phyloP scores from a whole-genome alignment of 345 rosid genomes.

The Sisymbrium altissimum region DNA sequence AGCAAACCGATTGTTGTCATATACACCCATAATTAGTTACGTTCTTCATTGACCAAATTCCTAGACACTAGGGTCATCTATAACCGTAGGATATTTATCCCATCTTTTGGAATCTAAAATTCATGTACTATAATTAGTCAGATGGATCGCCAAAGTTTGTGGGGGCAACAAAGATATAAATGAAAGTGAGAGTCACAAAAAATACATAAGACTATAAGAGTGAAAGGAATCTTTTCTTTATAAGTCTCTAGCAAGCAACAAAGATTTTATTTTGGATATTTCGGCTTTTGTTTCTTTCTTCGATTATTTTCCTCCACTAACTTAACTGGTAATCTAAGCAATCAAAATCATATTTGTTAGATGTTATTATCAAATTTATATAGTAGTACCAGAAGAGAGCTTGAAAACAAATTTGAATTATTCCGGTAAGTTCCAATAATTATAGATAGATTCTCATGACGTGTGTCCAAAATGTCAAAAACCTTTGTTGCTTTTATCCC shows the following conservation, averaged over 20 bases:
- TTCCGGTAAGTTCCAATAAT: neutral
- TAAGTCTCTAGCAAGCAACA: neutral
- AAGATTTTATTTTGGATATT: neutral
- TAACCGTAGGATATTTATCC: neutral
- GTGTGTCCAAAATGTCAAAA: conserved; percentile 15
- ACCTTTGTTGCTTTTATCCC: conserved; percentile 23
- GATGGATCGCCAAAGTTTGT: neutral
- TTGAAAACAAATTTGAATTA: conserved; percentile 4
- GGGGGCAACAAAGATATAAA: neutral
- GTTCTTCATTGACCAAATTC: neutral
- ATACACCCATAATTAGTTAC: neutral
- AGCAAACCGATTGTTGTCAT: neutral
- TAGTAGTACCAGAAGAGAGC: neutral
- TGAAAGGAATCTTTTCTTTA: conserved; percentile 9
- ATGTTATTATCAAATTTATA: conserved; percentile 5
- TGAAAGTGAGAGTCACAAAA: neutral
- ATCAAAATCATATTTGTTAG: neutral
- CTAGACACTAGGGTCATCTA: neutral
- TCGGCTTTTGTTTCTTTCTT: neutral
- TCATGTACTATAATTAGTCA: neutral
- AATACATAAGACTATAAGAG: neutral
- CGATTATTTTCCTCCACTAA: neutral
- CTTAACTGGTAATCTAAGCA: neutral
- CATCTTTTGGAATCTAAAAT: neutral
- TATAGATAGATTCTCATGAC: neutral